Evolutionary conservation across 1,139 yeast genomes (phyloP).

Genomic region (Scheffersomyces illinoinensis): DNA sequence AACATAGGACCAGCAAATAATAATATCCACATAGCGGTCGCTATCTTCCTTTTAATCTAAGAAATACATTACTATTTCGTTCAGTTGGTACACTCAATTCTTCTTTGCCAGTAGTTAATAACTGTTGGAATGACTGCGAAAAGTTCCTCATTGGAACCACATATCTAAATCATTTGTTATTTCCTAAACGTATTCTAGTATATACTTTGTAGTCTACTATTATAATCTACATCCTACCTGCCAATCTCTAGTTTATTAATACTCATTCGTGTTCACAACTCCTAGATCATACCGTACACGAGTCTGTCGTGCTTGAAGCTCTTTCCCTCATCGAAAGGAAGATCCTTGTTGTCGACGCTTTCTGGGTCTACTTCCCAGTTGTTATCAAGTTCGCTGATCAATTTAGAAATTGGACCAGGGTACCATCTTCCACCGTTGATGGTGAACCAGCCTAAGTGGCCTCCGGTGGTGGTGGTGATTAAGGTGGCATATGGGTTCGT

Average conservation of each 20-base stretch:
- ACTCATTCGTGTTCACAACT: not conserved
- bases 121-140: not conserved
- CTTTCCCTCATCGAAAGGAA: conserved; percentile 30
- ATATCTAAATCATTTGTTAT: not conserved
- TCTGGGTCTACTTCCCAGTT: conserved; percentile 21
- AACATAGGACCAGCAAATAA: too few relatives aligned
- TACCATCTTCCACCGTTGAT: conserved; percentile 57
- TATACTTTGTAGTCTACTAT: not conserved
- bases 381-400: conserved; percentile 34
- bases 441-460: conserved; percentile 72
- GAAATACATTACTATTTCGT: not conserved
- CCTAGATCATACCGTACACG: conserved; percentile 7
- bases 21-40: not conserved
- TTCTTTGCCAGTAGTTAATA: not conserved
- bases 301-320: conserved; percentile 37
- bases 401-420: conserved; percentile 35
- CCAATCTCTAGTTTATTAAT: too few relatives aligned
- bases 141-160: not conserved
- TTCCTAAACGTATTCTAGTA: not conserved
- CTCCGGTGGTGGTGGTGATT: conserved; percentile 77
- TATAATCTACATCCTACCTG: not conserved
- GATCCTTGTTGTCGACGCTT: conserved; percentile 14
- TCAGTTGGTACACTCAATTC: not conserved
- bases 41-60: not conserved
- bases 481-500: conserved; percentile 70